These are phyloP conservation scores for Talaromyces islandicus DNA, from an alignment of 2,329 filamentous ascomycete genomes.

Conservation along the genomic window DNA sequence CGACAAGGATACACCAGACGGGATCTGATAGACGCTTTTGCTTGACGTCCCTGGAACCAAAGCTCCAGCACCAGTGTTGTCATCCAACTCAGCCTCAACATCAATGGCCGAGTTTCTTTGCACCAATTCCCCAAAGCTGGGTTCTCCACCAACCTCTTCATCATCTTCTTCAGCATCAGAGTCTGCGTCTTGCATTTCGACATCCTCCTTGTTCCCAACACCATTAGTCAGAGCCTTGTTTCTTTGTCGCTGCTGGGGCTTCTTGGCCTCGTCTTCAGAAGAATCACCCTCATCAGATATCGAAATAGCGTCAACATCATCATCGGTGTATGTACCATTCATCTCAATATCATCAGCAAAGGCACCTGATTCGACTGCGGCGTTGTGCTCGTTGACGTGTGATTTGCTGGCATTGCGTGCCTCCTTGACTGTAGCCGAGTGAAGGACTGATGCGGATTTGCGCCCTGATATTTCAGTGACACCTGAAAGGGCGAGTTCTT, in stretches of 20 bases:
- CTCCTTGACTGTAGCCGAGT: conserved; percentile 48
- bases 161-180: conserved; percentile 19
- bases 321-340: conserved; percentile 21
- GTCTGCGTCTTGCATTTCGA: conserved; percentile 34
- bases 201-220: conserved; percentile 17
- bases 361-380: conserved; percentile 47
- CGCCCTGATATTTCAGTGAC: conserved; percentile 38
- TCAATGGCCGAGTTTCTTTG: conserved; percentile 68
- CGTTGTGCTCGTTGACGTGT: conserved; percentile 53
- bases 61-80: conserved; percentile 35
- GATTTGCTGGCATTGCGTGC: conserved; percentile 45
- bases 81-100: conserved; percentile 52
- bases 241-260: not conserved
- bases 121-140: conserved; percentile 83
- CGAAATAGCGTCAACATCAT: conserved; percentile 20
- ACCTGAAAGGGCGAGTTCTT: conserved; percentile 40
- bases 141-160: conserved; percentile 45
- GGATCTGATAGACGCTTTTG: conserved; percentile 45
- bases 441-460: conserved; percentile 38
- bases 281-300: conserved; percentile 22
- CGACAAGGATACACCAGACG: conserved; percentile 72
- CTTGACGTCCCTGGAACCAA: conserved; percentile 33
- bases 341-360: conserved; percentile 36
- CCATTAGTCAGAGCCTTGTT: conserved; percentile 18
- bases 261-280: conserved; percentile 18